phyloP scores from a whole-genome alignment of 2,329 filamentous ascomycete species.

The Fusarium kyushuense region DNA sequence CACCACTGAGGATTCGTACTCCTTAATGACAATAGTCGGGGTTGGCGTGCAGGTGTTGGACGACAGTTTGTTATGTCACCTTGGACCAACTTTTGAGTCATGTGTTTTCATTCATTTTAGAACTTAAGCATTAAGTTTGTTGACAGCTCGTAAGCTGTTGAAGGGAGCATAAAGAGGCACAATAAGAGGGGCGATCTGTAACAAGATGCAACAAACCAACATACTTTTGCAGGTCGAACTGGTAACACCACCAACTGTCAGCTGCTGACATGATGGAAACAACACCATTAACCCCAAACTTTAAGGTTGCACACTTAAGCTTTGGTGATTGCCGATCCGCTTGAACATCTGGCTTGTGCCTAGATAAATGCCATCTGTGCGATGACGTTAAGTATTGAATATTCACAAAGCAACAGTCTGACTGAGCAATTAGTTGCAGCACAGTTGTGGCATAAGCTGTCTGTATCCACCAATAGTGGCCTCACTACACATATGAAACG shows the following conservation, averaged over 20 bases:
- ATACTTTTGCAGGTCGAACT: not conserved
- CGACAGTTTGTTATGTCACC: not conserved
- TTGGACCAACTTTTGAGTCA: not conserved
- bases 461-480: conserved; percentile 16
- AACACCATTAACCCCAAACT: conserved; percentile 23
- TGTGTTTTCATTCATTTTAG: not conserved
- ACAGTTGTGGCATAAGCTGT: not conserved
- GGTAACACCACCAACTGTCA: conserved; percentile 16
- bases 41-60: not conserved
- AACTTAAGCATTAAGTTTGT: not conserved
- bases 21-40: not conserved
- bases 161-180: not conserved
- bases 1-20: not conserved
- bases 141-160: not conserved
- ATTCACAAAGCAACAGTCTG: conserved; percentile 6
- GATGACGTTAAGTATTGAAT: conserved; percentile 10
- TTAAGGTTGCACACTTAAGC: conserved; percentile 7
- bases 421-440: conserved; percentile 3
- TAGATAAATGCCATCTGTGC: conserved; percentile 1
- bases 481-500: not conserved
- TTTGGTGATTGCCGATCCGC: not conserved
- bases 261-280: conserved; percentile 8
- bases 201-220: not conserved
- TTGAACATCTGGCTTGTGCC: not conserved
- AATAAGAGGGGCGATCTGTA: not conserved